Conservation (phyloP, 176 grass and related monocot species). For the Carex myosuroides region DNA sequence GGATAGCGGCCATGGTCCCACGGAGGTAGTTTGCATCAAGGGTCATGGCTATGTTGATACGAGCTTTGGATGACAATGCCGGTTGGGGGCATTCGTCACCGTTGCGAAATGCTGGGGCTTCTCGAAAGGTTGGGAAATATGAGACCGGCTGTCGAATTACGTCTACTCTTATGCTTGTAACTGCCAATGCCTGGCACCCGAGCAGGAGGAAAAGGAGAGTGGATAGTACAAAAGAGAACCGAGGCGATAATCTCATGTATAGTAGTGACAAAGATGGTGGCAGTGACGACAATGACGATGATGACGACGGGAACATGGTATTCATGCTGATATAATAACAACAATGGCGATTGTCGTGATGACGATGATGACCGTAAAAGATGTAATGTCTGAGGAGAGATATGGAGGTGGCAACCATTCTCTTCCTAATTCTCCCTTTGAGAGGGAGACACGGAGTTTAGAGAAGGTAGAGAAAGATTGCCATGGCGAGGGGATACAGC, state of each 20-base stretch:
- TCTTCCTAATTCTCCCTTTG: slow-evolving; percentile 11
- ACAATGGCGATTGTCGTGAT: neutral
- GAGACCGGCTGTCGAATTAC: slow-evolving; percentile 28
- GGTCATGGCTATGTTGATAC: slow-evolving; percentile 78
- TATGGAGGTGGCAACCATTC: slow-evolving; percentile 14
- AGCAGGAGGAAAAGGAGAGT: neutral
- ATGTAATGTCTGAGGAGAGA: neutral
- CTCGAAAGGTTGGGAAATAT: slow-evolving; percentile 30
- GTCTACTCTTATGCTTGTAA: slow-evolving; percentile 32
- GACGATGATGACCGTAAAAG: neutral
- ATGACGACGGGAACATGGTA: neutral
- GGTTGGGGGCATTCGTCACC: slow-evolving; percentile 40
- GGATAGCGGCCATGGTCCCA: slow-evolving; percentile 67
- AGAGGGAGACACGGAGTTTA: neutral
- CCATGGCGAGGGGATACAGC: slow-evolving; percentile 6
- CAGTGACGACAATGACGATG: neutral
- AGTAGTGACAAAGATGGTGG: neutral
- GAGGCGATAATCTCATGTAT: slow-evolving; percentile 5
- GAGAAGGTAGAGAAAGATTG: slow-evolving; percentile 22
- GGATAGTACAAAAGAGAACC: neutral
- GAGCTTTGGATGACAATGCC: neutral
- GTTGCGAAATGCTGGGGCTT: slow-evolving; percentile 65
- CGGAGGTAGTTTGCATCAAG: slow-evolving; percentile 91
- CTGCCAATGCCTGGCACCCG: neutral
- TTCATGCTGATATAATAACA: neutral